Conservation (phyloP, 2,329 filamentous ascomycete genomes). For the Cladosporium sp. region DNA sequence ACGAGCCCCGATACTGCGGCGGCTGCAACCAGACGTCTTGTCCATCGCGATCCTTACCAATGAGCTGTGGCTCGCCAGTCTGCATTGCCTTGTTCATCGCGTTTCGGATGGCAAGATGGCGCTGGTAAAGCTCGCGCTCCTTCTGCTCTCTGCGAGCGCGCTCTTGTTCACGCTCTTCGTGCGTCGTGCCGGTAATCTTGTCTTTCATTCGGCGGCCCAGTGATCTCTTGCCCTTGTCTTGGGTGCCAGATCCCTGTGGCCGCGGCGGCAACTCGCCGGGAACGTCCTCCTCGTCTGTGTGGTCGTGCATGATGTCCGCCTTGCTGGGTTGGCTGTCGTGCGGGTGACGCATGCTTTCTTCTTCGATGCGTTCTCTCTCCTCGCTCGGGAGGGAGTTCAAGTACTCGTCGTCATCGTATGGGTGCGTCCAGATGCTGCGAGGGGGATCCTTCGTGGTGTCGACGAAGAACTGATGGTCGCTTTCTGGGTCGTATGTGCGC, state of each 20-base stretch:
- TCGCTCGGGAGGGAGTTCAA: constrained; percentile 42
- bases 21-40: constrained; percentile 55
- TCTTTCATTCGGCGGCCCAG: constrained; percentile 55
- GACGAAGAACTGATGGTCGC: constrained; percentile 57
- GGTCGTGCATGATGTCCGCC: constrained; percentile 40
- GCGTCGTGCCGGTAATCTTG: constrained; percentile 51
- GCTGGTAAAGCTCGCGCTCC: constrained; percentile 47
- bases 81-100: constrained; percentile 47
- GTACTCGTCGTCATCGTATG: constrained; percentile 53
- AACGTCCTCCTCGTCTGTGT: constrained; percentile 37
- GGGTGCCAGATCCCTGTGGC: constrained; percentile 7
- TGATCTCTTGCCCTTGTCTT: constrained; percentile 24
- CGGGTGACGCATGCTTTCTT: constrained; percentile 30
- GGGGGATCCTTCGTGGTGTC: constrained; percentile 51
- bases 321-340: constrained; percentile 26
- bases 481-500: constrained; percentile 48
- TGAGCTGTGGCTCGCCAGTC: constrained; percentile 50
- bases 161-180: constrained; percentile 46
- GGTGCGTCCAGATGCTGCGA: constrained; percentile 55
- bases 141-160: constrained; percentile 43
- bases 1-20: constrained; percentile 34
- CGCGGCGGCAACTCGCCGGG: constrained; percentile 22
- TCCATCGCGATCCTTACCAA: constrained; percentile 50
- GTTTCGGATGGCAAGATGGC: constrained; percentile 45
- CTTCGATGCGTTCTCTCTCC: constrained; percentile 44